Base-by-base conservation (phyloP, 129 eudicot species). In the Ambrosia artemisiifolia region DNA sequence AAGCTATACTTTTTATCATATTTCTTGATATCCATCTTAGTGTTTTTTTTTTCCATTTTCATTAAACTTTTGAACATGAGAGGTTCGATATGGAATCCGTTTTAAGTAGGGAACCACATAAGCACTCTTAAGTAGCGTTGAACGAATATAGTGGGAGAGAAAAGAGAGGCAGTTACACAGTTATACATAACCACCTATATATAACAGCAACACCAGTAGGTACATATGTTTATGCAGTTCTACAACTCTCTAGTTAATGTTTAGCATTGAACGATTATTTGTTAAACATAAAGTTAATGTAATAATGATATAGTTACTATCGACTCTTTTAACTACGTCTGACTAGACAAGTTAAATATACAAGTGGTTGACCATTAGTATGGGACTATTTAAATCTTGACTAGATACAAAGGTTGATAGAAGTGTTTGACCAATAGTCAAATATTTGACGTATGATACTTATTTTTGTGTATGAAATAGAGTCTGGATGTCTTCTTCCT, bases 401-500 rank as follows among this genome's bases (percentile, higher is more conserved):
- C 32, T 53, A 53, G 30, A 53, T 18, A 53, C 13, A 53, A 20
- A 10, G 63, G 4, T 56, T 3, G 2, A 56, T 20, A 55, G n/a
- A 55, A 20, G 14, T 19, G 62, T 55, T 55, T 55, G 62, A 28
- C 63, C 17, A 11, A 24, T 57, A 57, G 36, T 57, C 63, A 57
- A 28, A 24, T 44, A 65, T 62, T 30, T 55, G 40, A 73, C 73
- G 13, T 70, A 19, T 55, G 62, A 48, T 24, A 43, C 34, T 48
- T 70, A 40, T 42, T 11, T 73, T 6, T 73, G 50, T 79, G 44
- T 34, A 51, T 68, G 83, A 33, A 54, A 55, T 74, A 84, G 98
- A 85, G 70, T 85, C 96, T 5, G 98, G 98, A 82, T 94, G 98
- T 74, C 98, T 94, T 76, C 84, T 93, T 76, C 96, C 96, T 30